These are phyloP conservation scores for Wickerhamiella domercqiae DNA, from an alignment of 805 yeast genomes.

Conservation along the genomic window DNA sequence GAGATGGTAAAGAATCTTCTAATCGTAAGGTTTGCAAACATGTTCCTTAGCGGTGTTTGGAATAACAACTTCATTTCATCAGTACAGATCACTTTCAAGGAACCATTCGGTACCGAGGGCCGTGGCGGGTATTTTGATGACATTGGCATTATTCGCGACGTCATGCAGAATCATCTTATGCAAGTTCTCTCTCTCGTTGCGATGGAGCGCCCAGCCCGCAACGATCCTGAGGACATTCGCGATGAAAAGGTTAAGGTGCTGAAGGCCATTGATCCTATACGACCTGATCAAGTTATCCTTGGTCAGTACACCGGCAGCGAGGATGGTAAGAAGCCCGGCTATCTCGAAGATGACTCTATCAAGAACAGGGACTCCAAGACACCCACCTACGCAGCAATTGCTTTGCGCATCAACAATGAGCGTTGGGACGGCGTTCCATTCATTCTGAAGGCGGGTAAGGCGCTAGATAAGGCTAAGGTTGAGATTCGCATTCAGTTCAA, in stretches of 20 bases:
- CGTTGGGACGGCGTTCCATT: conserved; percentile 98
- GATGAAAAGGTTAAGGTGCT: conserved; percentile 92
- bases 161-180: conserved; percentile 91
- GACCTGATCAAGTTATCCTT: conserved; percentile 48
- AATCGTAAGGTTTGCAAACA: conserved; percentile 82
- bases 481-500: conserved; percentile 89
- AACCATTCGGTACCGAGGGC: conserved; percentile 98
- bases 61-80: conserved; percentile 60
- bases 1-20: conserved; percentile 93
- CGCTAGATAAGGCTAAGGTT: conserved; percentile 86
- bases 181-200: conserved; percentile 84
- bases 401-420: conserved; percentile 68
- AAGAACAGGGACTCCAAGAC: conserved; percentile 57
- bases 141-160: conserved; percentile 93
- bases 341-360: conserved; percentile 85
- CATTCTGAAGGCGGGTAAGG: conserved; percentile 92
- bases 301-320: conserved; percentile 80
- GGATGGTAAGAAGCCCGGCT: conserved; percentile 80
- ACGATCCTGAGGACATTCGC: conserved; percentile 82
- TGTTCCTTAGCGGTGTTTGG: conserved; percentile 80
- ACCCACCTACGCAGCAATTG: conserved; percentile 82
- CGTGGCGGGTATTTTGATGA: conserved; percentile 95
- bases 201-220: conserved; percentile 91
- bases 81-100: conserved; percentile 86
- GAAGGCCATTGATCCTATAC: conserved; percentile 60